These are phyloP conservation scores for Anthoceros angustus DNA, from an alignment of 225 moss, liverwort and hornwort species.

Conservation along the genomic window DNA sequence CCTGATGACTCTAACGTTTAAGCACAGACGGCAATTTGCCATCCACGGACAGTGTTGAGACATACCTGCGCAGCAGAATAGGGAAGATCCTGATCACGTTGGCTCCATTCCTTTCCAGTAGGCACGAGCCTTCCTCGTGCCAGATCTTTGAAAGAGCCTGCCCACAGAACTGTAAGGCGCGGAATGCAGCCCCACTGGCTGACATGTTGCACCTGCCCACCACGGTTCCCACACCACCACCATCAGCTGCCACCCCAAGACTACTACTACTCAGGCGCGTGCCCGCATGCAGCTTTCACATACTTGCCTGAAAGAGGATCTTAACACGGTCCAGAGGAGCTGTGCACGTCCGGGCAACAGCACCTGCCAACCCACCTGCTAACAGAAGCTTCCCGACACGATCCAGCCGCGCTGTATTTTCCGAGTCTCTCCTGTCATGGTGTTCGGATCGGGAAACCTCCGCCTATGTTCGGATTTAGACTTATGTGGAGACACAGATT, in stretches of 20 bases:
- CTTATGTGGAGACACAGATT: no score
- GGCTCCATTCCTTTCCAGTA: conserved; percentile 4
- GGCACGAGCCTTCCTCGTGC: not conserved
- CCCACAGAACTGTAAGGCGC: not conserved
- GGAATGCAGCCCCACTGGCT: not conserved
- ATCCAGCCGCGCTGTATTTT: not conserved
- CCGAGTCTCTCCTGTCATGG: no score
- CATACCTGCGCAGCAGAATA: not conserved
- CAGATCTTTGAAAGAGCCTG: not conserved
- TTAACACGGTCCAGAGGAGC: conserved; percentile 1
- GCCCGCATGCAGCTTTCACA: not conserved
- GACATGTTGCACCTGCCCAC: conserved; percentile 4
- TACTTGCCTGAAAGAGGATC: conserved; percentile 1
- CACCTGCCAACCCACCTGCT: not conserved
- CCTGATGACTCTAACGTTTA: not conserved
- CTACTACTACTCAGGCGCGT: not conserved
- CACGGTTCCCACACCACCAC: not conserved
- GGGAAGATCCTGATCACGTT: conserved; percentile 2
- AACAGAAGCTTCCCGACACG: not conserved
- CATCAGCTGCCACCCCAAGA: not conserved
- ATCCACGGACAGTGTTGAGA: not conserved
- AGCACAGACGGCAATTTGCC: not conserved
- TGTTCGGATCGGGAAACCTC: no score
- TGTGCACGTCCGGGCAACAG: not conserved
- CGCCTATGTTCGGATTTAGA: no score